Base-by-base conservation (phyloP, 495 filamentous ascomycete genomes). In the Paragyromitra xinjiangensis region DNA sequence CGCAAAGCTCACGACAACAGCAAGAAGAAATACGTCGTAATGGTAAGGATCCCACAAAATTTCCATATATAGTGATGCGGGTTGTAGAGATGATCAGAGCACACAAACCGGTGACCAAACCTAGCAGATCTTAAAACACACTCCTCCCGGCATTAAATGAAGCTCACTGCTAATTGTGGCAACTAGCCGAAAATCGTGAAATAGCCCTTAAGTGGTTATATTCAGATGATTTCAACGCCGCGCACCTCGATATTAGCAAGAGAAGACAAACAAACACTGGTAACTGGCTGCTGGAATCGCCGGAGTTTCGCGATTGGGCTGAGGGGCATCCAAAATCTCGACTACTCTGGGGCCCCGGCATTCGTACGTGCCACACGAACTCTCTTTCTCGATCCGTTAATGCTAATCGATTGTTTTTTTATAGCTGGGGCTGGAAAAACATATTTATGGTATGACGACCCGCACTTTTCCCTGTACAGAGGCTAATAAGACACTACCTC, bases 391-490 rank as follows among this genome's bases (percentile, higher is more conserved):
- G 55, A 1, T 16, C 12, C 34, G 12, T 14, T 3, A 37, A 39
- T 9, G 16, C 9, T 48, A 12, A 26, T 37, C 48, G 4, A 34
- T 12, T 39, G 2, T 29, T n/a, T 29, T n/a, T 29, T 55, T 44
- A 55, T 55, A 73, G 70, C 70, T 62, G 68, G 74, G 5, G 69
- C 74, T 4, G 74, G 74, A 37, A 77, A 77, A 29, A 77, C 74
- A 12, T 77, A 58, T 44, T 48, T 77, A 14, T 65, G 69, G 53
- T 73, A 55, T 61, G 26, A 55, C 8, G 2, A 34, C 29, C 29
- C 29, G 19, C 8, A 8, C 8, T 51, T n/a, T n/a, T 26, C 5
- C 34, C 4, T 59, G 9, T 34, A 12, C 16, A 9, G 24, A 67
- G 44, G 8, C 45, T 67, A 6, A 67, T 50, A 37, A 1, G 26